These are phyloP conservation scores for Colletotrichum nymphaeae DNA, from an alignment of 2,329 filamentous ascomycete genomes.

Conservation along the genomic window DNA sequence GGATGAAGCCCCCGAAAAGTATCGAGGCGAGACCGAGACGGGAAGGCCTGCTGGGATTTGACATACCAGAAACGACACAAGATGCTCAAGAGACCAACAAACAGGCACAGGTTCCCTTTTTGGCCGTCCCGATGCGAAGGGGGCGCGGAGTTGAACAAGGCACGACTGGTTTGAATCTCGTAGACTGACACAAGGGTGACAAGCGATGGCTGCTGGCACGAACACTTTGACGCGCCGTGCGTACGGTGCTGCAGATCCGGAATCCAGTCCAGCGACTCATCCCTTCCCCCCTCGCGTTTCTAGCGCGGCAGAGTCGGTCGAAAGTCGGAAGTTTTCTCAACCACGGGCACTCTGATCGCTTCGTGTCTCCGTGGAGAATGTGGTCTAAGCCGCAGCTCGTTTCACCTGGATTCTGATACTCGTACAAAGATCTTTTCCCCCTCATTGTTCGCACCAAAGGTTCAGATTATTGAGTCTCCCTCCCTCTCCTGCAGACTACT, in stretches of 20 bases:
- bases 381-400: slow-evolving; percentile 10
- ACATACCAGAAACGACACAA: slow-evolving; percentile 5
- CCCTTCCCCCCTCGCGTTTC: slow-evolving; percentile 16
- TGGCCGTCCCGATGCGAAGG: slow-evolving; percentile 25
- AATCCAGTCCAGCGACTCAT: not conserved
- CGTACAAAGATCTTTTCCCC: not conserved
- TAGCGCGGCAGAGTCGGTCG: slow-evolving; percentile 18
- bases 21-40: not conserved
- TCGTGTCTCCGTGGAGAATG: not conserved
- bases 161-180: not conserved
- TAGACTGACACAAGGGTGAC: slow-evolving; percentile 3
- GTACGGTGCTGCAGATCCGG: not conserved
- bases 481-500: not conserved
- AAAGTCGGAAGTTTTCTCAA: slow-evolving; percentile 9
- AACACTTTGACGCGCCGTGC: slow-evolving; percentile 33
- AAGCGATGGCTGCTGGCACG: slow-evolving; percentile 11
- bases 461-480: not conserved
- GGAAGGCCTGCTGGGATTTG: not conserved
- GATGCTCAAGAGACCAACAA: not conserved
- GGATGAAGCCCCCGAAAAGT: not conserved
- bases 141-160: slow-evolving; percentile 1
- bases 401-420: slow-evolving; percentile 34
- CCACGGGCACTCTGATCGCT: not conserved
- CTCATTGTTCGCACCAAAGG: not conserved
- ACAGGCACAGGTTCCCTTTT: slow-evolving; percentile 1